phyloP scores from a whole-genome alignment of 306 rosid species.

The Quercus suber region DNA sequence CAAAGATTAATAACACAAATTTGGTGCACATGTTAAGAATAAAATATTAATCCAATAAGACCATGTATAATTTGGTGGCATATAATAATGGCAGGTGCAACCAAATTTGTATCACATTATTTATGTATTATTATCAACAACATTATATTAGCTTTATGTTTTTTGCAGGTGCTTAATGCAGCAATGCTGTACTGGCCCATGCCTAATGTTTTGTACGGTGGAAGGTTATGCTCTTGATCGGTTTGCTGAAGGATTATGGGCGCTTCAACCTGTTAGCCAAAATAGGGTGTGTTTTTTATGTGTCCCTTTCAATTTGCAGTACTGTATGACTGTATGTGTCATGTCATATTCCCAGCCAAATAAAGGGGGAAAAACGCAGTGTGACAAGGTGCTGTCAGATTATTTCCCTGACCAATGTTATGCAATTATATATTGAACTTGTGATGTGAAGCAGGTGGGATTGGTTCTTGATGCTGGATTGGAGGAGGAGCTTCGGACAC shows the following conservation, averaged over 20 bases:
- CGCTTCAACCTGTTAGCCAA: conserved; percentile 80
- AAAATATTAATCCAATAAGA: too few species aligned
- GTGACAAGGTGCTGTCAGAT: neutral
- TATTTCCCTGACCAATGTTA: too few species aligned
- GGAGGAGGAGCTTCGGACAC: conserved; percentile 67
- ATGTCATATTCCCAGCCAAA: neutral
- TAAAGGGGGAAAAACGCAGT: neutral
- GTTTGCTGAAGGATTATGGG: conserved; percentile 87
- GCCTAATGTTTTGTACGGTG: conserved; percentile 73
- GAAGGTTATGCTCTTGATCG: conserved; percentile 95
- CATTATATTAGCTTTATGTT: conserved; percentile 3
- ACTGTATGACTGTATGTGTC: neutral
- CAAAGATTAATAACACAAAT: too few species aligned
- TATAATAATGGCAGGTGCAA: too few species aligned
- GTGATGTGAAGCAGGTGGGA: conserved; percentile 59
- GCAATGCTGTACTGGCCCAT: conserved; percentile 95
- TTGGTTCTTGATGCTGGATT: conserved; percentile 89
- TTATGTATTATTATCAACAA: too few species aligned
- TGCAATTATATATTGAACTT: neutral
- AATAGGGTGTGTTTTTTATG: conserved; percentile 48
- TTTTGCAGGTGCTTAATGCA: conserved; percentile 79
- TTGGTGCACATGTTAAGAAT: too few species aligned
- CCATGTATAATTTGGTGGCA: too few species aligned
- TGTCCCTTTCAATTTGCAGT: neutral
- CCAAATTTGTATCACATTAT: too few species aligned